Percentiles rank a stretch among this genome's conserved stretches.
Conservation (phyloP, 768 basidiomycete genomes). For the Rhizopogon vesiculosus region DNA sequence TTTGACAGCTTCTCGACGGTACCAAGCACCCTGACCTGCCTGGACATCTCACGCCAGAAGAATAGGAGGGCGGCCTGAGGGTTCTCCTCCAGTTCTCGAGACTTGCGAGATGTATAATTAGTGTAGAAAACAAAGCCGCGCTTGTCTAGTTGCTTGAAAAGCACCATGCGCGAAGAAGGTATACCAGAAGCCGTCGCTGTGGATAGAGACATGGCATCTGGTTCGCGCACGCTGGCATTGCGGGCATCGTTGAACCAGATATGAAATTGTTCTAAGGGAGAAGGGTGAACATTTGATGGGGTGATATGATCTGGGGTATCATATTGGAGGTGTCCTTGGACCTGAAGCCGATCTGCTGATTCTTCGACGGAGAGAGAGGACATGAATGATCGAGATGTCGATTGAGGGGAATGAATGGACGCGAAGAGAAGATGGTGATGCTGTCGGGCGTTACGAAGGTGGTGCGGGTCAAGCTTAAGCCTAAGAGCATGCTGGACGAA, state of each 20-base stretch:
- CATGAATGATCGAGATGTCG: conserved; percentile 10
- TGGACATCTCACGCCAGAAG: conserved; percentile 86
- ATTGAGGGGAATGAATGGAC: neutral
- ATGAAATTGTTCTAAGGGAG: conserved; percentile 83
- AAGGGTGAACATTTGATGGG: conserved; percentile 53
- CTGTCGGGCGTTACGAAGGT: neutral
- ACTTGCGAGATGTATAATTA: conserved; percentile 94
- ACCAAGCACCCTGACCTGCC: conserved; percentile 82
- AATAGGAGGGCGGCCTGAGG: conserved; percentile 81
- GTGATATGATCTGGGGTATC: conserved; percentile 58
- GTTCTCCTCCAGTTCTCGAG: conserved; percentile 69
- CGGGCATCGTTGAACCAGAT: conserved; percentile 76
- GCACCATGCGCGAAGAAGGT: conserved; percentile 85
- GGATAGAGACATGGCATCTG: conserved; percentile 86
- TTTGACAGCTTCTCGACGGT: conserved; percentile 70
- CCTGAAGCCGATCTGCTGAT: conserved; percentile 51
- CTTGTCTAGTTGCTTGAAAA: conserved; percentile 86
- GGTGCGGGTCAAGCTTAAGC: neutral
- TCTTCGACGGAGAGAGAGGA: conserved; percentile 32
- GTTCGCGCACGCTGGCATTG: conserved; percentile 63
- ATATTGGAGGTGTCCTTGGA: conserved; percentile 78
- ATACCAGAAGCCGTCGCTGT: conserved; percentile 68
- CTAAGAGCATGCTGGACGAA: neutral
- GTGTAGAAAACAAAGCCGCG: conserved; percentile 96
- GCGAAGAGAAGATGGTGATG: neutral